Evolutionary conservation across 768 basidiomycete species (phyloP), one percentile per base, ranked within the genome.

Genomic region (Pleurotus cornucopiae): DNA sequence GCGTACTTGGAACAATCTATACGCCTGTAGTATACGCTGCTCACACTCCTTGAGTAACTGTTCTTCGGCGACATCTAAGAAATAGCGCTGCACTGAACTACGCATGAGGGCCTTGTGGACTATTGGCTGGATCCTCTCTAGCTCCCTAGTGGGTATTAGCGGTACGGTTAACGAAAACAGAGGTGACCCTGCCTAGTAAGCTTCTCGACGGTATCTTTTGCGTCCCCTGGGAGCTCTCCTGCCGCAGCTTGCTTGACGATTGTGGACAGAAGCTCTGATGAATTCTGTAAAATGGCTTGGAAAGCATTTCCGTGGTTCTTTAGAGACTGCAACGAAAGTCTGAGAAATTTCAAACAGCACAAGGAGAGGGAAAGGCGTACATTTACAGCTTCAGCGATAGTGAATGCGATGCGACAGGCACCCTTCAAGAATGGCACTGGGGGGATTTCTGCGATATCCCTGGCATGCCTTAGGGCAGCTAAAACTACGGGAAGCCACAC

Each of bases 11-110:
- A 57, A 52, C 20, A 52, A 20, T 6, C 26, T 14, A 37, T 16
- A 49, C 23, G 49, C 56, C 16, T 30, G 44, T 52, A 52, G 16
- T 25, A 57, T 53, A 18, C 45, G 40, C 26, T 21, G 7, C 9
- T 57, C 51, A 38, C 49, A 51, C 5, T n/a, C 18, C 13, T 16
- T 45, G 6, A 45, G 39, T 9, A 52, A 20, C 38, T 51, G 16
- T 37, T 57, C 40, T 25, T 57, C 49, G 5, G 56, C 56, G n/a
- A 43, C 49, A 16, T 44, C 38, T 26, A 57, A 34, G 48, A 57
- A 16, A 23, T 51, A 45, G n/a, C 51, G 14, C 9, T 18, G 16
- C 16, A 41, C 18, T 11, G 51, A 14, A 11, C 20, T 20, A 38
- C 51, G 51, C n/a, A 21, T 3, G 20, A 53, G 26, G 11, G 21